Base-by-base conservation (phyloP, 2,329 filamentous ascomycete genomes). In the Claviceps spartinae region DNA sequence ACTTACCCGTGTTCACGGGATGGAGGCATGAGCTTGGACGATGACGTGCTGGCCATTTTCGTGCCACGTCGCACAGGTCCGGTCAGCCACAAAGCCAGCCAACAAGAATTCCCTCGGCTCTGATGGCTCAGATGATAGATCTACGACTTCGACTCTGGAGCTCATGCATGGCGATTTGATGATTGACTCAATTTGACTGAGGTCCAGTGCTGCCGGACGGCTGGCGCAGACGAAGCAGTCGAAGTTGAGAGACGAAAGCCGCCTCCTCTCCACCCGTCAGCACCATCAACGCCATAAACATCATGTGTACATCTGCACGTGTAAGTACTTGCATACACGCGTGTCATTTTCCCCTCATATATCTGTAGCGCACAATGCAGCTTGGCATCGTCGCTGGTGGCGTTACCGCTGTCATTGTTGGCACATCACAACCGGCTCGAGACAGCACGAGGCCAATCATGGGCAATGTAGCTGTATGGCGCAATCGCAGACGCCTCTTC, bases 391-490 rank as follows among this genome's bases (percentile, higher is more conserved):
- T 36, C 38, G n/a, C 38, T 44, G 40, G 41, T 54, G 52, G 52
- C 52, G 52, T 46, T 40, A 24, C 43, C 48, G 26, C n/a, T 16
- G 44, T 47, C 37, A 36, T 47, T 9, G 13, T 42, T 16, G 13
- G 37, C 34, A 48, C 41, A 24, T 37, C 30, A 9, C 22, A 52
- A 47, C 34, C 52, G 45, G 45, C 52, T 51, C 24, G 2, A 30
- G 20, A 18, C 34, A 36, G 22, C 20, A 4, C 16, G 24, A 49
- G 24, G 53, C 53, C 53, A 54, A 54, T 54, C 47, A 54, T 44
- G 47, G 18, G 18, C 47, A 24, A 18, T 14, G 14, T 2, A 24
- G 46, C 37, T 22, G 13, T 36, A 55, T 55, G 47, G 54, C 51
- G 54, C 54, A 41, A 55, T 53, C 49, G 47, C 46, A 47, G 14